Base-by-base conservation (phyloP, 129 eudicot species). In the Solidago caesia region DNA sequence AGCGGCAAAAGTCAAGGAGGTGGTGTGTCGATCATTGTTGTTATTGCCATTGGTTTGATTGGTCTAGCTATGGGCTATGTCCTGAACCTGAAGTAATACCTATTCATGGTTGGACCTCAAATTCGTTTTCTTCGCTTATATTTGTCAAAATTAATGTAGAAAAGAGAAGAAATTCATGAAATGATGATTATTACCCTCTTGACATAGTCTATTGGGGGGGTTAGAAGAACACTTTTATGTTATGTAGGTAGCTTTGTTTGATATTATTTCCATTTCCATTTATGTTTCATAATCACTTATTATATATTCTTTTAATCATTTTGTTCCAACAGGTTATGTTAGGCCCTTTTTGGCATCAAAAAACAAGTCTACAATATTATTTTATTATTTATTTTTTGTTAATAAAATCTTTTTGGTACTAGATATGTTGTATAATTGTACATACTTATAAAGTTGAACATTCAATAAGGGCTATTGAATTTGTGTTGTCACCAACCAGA, bases 51-150 rank as follows among this genome's bases (percentile, higher is more conserved):
- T n/a, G 91, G 91, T n/a, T 66, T 92, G 78, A 53, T 92, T 59
- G 91, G 96, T 52, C 67, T 89, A 69, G 12, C 87, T 63, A 7
- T 87, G 82, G 97, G 96, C n/a, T 92, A 89, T 58, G 67, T 91
- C 77, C 39, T 92, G 80, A 92, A 82, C 77, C 39, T 92, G 80
- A 92, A 82, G 82, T 77, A 82, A 1, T 68, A 47, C 48, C 16
- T 29, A 86, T 72, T 73, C 43, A 73, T 73, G 33, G 55, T 5
- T 42, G 76, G 27, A 25, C 45, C 64, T 65, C 29, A 65, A 65
- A 41, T 57, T 47, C 49, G 55, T 29, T 66, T 39, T 29, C 29
- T 68, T 60, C 48, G n/a, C 47, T 57, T 46, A 61, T 59, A 10
- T 16, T 74, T 62, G 27, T 42, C 52, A 75, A 62, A 56, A 48